Percentiles rank a stretch among this genome's conserved stretches.
These are phyloP conservation scores for Starmerella bombicola DNA, from an alignment of 805 yeast species.

Conservation along the genomic window DNA sequence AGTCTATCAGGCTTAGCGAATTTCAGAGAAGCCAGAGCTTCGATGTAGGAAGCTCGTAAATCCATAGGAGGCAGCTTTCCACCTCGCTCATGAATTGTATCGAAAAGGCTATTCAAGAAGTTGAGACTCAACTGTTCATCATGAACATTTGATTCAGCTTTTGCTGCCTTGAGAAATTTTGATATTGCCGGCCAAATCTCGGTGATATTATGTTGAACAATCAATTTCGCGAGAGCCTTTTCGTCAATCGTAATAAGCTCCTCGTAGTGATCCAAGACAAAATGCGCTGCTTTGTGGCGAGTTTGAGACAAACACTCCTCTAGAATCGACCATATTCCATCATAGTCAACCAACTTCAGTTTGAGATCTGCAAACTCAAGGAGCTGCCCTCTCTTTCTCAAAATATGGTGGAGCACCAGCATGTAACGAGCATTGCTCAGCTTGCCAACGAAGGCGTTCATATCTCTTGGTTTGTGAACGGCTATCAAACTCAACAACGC, in stretches of 20 bases:
- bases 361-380: constrained; percentile 10
- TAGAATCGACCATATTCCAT: constrained; percentile 8
- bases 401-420: constrained; percentile 47
- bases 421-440: constrained; percentile 45
- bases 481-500: constrained; percentile 65
- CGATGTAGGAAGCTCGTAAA: constrained; percentile 12
- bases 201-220: background rate
- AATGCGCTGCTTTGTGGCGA: background rate
- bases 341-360: constrained; percentile 2
- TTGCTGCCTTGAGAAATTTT: too few species aligned
- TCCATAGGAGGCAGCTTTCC: constrained; percentile 9
- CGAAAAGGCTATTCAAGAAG: constrained; percentile 8
- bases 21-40: background rate
- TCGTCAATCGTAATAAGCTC: constrained; percentile 3
- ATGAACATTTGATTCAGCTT: background rate
- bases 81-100: constrained; percentile 1
- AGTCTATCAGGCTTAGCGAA: constrained; percentile 9
- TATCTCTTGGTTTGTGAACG: constrained; percentile 46
- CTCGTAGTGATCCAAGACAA: constrained; percentile 3
- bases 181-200: constrained; percentile 7
- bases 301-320: constrained; percentile 3
- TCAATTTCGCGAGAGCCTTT: constrained; percentile 5
- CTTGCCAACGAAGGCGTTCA: constrained; percentile 37
- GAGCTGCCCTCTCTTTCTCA: constrained; percentile 26
- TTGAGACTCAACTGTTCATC: background rate